Base-by-base conservation (phyloP, 1,139 yeast species). In the Geotrichum carabidarum region DNA sequence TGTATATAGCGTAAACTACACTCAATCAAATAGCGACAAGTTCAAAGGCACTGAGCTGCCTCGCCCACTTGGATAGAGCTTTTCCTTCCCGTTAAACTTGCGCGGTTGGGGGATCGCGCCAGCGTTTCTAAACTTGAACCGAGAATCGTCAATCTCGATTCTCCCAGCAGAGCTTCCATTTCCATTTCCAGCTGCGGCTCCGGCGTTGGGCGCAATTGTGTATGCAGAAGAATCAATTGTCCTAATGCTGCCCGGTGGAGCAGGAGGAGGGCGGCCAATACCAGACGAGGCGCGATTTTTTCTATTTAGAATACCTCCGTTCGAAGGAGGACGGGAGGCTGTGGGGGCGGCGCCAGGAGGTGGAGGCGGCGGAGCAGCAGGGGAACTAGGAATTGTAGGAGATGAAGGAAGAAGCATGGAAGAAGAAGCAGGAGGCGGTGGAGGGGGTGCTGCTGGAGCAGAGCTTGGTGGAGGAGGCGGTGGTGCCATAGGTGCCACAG, bases 21-120 rank as follows among this genome's bases (percentile, higher is more conserved):
- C 15, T 53, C 58, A 70, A 15, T 60, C 60, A 61, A 64, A 78
- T 44, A 73, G 52, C 49, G 80, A 72, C 60, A 91, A 74, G 63
- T 89, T 83, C 62, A 93, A 74, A 0, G 98, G 98, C 42, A 93
- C 95, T 35, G 96, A 88, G 34, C 91, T 82, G 1, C 99, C 99
- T 66, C 97, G 80, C 7, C 99, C 98, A 73, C 96, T 88, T 12
- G 97, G 97, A 71, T 93, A 93, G 62, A 89, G 74, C 68, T 91
- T 90, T 56, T 78, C 78, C 53, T 77, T 78, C 11, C 82, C 85
- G 53, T 81, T 83, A 64, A 86, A 87, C 56, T 80, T 76, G 62
- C 98, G 76, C 14, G 98, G 98, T 63, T 81, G 81, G 0, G 99
- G 98, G 52, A 93, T 75, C 27, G 88, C 84, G 51, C 73, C 72